Base-by-base conservation (phyloP, 345 rosid genomes). In the Carallia brachiata region DNA sequence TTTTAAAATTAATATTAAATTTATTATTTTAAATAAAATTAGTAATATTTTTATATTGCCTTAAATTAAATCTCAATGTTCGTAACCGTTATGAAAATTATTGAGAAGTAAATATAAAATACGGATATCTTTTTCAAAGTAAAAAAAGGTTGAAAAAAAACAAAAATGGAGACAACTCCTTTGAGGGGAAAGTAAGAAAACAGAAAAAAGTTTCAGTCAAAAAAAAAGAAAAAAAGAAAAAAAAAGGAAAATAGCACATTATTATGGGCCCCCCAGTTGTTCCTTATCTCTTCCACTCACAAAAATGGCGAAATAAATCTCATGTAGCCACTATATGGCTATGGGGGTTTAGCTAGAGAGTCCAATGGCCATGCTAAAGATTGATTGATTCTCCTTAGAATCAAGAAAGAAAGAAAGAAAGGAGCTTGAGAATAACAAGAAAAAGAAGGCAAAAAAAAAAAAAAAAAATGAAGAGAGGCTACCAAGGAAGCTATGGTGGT, bases 391-490 rank as follows among this genome's bases (percentile, higher is more conserved):
- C 50, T 44, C 3, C 50, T 0, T 12, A 1, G 50, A 44, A 44
- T 44, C 50, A 28, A 23, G 15, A 6, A 7, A 23, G 23, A 23
- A 52, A 16, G 17, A 28, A 7, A 57, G 36, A 48, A 67, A 64
- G 58, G 7, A 67, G 15, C 73, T 77, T 12, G 75, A 71, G 66
- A 77, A 67, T 72, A 75, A 37, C 4, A 32, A 32, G 13, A 58
- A 67, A 63, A 67, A 66, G 1, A 37, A 65, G 15, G 71, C 66
- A 12, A 65, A 63, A 6, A 69, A 71, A 9, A 32, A 10, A n/a
- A 18, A 34, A 34, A 27, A 70, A 36, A 7, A 92, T 79, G 96
- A 89, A 89, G 85, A 82, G 93, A 75, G 86, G 83, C 39, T 80
- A 69, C 48, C 77, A 61, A 54, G 75, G 70, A 71, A 89, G 69